A percentile compares a stretch with the other conserved stretches of the same genome.
These are phyloP conservation scores for Candida buenavistaensis DNA, from an alignment of 1,139 yeast genomes.

Conservation along the genomic window DNA sequence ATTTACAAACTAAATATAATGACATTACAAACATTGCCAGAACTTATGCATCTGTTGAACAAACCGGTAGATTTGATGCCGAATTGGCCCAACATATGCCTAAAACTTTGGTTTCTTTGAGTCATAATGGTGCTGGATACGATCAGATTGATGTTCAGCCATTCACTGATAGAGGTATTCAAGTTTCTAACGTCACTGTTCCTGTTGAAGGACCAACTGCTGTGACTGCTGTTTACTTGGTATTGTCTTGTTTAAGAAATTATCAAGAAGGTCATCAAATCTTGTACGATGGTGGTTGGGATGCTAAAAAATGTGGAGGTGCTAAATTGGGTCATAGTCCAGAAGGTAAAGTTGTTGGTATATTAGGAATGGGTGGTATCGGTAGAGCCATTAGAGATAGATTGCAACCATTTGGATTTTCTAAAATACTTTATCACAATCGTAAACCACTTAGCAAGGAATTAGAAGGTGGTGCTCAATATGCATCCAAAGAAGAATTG, in stretches of 20 bases:
- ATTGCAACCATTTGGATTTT: constrained; percentile 64
- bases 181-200: constrained; percentile 70
- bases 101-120: constrained; percentile 56
- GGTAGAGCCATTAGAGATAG: constrained; percentile 69
- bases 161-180: constrained; percentile 52
- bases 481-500: constrained; percentile 56
- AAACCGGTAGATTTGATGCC: constrained; percentile 75
- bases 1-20: constrained; percentile 48
- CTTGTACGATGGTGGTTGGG: constrained; percentile 62
- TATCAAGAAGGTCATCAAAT: constrained; percentile 47
- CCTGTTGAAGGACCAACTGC: constrained; percentile 83
- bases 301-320: constrained; percentile 26
- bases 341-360: constrained; percentile 60
- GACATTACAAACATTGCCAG: constrained; percentile 52
- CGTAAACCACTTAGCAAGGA: constrained; percentile 54
- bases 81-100: constrained; percentile 68
- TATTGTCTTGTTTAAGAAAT: constrained; percentile 69
- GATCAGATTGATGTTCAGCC: constrained; percentile 71
- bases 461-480: constrained; percentile 57
- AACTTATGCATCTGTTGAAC: constrained; percentile 44
- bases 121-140: constrained; percentile 93
- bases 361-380: constrained; percentile 77
- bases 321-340: constrained; percentile 49
- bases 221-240: constrained; percentile 67
- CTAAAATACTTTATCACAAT: constrained; percentile 59